Evolutionary conservation across 768 basidiomycete species (phyloP).

Genomic region (Leccinum ochraceum): DNA sequence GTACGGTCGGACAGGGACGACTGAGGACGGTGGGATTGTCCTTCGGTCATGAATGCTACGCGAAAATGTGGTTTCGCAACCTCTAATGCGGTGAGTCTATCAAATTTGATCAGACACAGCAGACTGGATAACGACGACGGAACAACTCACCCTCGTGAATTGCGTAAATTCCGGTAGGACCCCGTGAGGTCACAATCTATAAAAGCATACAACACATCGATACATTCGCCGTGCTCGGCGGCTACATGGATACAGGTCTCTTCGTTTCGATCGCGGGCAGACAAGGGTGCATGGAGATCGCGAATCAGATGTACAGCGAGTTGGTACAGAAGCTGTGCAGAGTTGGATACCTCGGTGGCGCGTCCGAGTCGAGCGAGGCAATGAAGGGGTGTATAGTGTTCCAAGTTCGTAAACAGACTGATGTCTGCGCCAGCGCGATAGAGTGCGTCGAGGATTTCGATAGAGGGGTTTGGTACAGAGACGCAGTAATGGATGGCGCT

Average conservation of each 20-base stretch:
- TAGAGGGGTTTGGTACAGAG: constrained; percentile 52
- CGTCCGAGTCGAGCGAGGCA: constrained; percentile 52
- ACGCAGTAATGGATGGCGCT: constrained; percentile 72
- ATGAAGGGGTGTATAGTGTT: constrained; percentile 69
- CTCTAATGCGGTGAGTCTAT: constrained; percentile 59
- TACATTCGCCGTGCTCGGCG: constrained; percentile 69
- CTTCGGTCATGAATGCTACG: constrained; percentile 56
- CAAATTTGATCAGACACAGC: constrained; percentile 1
- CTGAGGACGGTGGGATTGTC: constrained; percentile 46
- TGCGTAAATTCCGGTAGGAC: constrained; percentile 58
- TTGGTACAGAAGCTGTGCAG: constrained; percentile 46
- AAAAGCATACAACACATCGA: constrained; percentile 61
- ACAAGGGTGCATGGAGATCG: constrained; percentile 68
- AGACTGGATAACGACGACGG: neutral
- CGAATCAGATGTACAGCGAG: constrained; percentile 68
- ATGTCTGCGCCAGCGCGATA: constrained; percentile 78
- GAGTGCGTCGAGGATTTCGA: constrained; percentile 65
- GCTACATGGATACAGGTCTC: constrained; percentile 83
- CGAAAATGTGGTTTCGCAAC: constrained; percentile 69
- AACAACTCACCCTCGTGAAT: constrained; percentile 66
- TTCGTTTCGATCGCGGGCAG: constrained; percentile 62
- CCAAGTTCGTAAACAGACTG: constrained; percentile 62
- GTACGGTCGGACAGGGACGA: constrained; percentile 60
- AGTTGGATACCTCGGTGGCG: constrained; percentile 36
- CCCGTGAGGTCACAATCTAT: constrained; percentile 64